phyloP scores from a whole-genome alignment of 768 basidiomycete genomes.

The Macrolepiota dolichaula region DNA sequence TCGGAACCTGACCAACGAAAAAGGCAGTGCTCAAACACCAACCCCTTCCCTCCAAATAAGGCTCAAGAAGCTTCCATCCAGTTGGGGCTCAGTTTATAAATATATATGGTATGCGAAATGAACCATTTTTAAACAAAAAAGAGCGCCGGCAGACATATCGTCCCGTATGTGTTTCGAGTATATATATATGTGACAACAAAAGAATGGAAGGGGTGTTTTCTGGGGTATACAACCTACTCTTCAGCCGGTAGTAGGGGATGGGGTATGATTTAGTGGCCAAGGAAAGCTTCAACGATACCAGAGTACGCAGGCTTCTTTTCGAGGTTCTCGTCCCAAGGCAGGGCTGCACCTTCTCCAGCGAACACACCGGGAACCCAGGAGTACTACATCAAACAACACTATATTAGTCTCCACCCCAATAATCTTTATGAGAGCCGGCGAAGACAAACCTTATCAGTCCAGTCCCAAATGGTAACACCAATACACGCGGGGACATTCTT shows the following conservation, averaged over 20 bases:
- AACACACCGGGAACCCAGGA: slow-evolving; percentile 38
- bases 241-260: neutral
- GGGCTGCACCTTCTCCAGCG: slow-evolving; percentile 32
- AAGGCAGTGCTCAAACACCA: too few relatives aligned
- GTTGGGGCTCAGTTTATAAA: neutral
- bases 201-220: neutral
- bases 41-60: too few relatives aligned
- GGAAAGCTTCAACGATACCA: neutral
- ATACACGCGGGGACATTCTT: slow-evolving; percentile 36
- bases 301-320: neutral
- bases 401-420: neutral
- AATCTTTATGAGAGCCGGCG: neutral
- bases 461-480: slow-evolving; percentile 42
- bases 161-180: neutral
- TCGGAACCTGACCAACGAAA: too few relatives aligned
- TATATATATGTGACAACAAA: neutral
- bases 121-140: neutral
- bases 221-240: neutral
- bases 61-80: too few relatives aligned
- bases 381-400: slow-evolving; percentile 22
- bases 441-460: slow-evolving; percentile 33
- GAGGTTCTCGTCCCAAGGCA: slow-evolving; percentile 30
- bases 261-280: neutral
- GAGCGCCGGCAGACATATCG: neutral
- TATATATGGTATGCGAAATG: neutral